Conservation (phyloP, 2,329 filamentous ascomycete species). For the Ophiostoma populinum region DNA sequence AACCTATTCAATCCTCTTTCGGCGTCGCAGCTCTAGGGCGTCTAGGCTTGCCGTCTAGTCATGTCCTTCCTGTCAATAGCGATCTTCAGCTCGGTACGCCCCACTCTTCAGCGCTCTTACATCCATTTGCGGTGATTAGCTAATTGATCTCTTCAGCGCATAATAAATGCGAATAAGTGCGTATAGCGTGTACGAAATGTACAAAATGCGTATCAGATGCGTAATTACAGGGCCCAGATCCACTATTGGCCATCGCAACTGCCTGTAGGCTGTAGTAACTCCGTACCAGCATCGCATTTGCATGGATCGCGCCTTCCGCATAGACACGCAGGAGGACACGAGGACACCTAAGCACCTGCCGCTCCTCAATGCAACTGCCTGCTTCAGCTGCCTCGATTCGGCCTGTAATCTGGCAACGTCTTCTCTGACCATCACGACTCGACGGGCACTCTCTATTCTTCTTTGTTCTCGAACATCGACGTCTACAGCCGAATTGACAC, state of each 20-base stretch:
- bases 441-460: background rate
- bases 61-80: background rate
- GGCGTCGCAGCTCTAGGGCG: conserved; percentile 2
- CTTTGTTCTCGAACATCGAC: background rate
- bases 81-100: background rate
- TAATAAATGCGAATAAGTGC: no score
- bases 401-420: background rate
- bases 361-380: background rate
- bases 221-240: background rate
- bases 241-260: no score
- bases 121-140: conserved; percentile 2
- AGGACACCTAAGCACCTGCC: conserved; percentile 6
- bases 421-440: background rate
- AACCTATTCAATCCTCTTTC: conserved; percentile 7
- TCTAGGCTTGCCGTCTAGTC: background rate
- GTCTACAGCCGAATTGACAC: background rate
- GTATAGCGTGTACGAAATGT: no score
- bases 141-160: background rate
- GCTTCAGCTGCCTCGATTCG: background rate
- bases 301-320: conserved; percentile 1
- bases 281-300: no score
- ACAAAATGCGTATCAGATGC: no score
- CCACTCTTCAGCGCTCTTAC: conserved; percentile 3
- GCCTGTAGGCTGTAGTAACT: no score
- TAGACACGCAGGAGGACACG: conserved; percentile 1